Base-by-base conservation (phyloP, 192 early-diverging fungal genomes). In the Coemansia sp. region DNA sequence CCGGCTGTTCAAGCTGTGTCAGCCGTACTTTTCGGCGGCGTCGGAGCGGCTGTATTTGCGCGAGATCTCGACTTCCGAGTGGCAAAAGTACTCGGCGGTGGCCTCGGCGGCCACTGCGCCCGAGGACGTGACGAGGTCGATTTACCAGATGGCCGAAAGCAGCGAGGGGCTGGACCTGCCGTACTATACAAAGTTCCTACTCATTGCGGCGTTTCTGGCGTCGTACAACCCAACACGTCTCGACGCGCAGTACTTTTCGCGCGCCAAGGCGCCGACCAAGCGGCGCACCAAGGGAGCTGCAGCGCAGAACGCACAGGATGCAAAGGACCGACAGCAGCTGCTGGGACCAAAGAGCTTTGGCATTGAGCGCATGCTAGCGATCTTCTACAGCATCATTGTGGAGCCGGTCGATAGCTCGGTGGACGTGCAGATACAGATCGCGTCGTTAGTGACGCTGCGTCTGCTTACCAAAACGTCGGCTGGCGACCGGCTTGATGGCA, bases 341-440 rank as follows among this genome's bases (percentile, higher is more conserved):
- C 63, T 93, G 8, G 96, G 96, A 0, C 94, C 96, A 2, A 93
- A 90, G 59, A 59, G 85, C 5, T 99, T 99, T 78, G 88, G 88
- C 0, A 76, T 99, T n/a, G 94, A 99, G 57, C 83, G 96, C 20
- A 87, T 99, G 90, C 64, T 95, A 59, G 96, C 96, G 35, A 97
- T 99, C 40, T 97, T 97, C 69, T 92, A 95, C 66, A 89, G 85
- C 57, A 87, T 93, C 17, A 70, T 91, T 15, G 84, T 83, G 3
- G 84, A 90, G 31, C 70, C 81, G 4, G 65, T 85, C 5, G 89
- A 92, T 15, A 81, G 83, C 44, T 83, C 78, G 4, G 81, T 94
- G 5, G 90, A 92, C 60, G 66, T 81, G 20, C 60, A 69, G 53
- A 69, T 55, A 25, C 78, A 95, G 81, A 88, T 98, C 52, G 83